Base-by-base conservation (phyloP, 2,329 filamentous ascomycete species). In the Alternaria panax region DNA sequence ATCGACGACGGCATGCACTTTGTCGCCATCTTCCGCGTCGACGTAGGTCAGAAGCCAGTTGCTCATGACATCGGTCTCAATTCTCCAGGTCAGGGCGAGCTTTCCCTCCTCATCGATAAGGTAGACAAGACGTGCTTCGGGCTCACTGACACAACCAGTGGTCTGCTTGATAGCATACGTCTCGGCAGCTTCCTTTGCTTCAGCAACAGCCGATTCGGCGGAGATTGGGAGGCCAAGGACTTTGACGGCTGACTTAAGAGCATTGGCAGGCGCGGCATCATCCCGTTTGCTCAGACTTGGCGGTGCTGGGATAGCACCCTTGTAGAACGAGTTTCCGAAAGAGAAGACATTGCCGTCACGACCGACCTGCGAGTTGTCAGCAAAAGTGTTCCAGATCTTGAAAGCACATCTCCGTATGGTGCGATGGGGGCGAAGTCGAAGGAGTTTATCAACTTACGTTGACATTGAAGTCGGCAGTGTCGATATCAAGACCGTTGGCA, bases 21-120 rank as follows among this genome's bases (percentile, higher is more conserved):
- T 73, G 20, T 80, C 78, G 30, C 80, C 81, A 51, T 78, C 79
- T 5, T 74, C 71, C 5, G 84, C 84, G 51, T 87, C 83, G 30
- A 87, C 81, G 65, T 88, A 88, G 2, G 84, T 83, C 41, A 86
- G 73, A n/a, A 88, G 80, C 85, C 85, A 88, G 75, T 87, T 85
- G 60, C 83, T 80, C 8, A 79, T 59, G 40, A 86, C 73, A 57
- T 88, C 85, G 2, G 85, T 88, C 79, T 88, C 85, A 11, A 88
- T 78, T 68, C 85, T 79, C 86, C 86, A 88, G 0, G 83, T 78
- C 20, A 87, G 77, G 7, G 79, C 79, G 5, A 88, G 77, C 2
- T 68, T 75, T 46, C 80, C 80, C 40, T 85, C 80, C 0, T 77
- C 69, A 59, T 82, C 83, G 65, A 82, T 78, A 41, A 87, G 79